Conservation (phyloP, 306 rosid genomes). For the Fragaria ananassa region DNA sequence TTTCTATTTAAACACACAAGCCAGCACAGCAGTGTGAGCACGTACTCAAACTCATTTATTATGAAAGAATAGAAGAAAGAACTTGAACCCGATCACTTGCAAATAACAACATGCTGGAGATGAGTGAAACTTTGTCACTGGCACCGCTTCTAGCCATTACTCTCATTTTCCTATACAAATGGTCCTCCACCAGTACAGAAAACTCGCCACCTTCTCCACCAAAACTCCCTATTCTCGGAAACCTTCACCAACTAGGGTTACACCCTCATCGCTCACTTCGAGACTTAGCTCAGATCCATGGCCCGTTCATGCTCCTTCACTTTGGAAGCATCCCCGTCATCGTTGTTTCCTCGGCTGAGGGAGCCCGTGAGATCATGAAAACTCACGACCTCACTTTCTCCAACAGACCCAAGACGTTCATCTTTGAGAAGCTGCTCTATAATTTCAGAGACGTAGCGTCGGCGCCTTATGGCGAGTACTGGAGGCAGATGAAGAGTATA, state of each 20-base stretch:
- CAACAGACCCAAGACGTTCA: not conserved
- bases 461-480: constrained; percentile 10
- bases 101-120: not conserved
- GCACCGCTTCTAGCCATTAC: not conserved
- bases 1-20: too few relatives aligned
- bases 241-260: constrained; percentile 44
- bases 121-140: not conserved
- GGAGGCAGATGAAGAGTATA: constrained; percentile 7
- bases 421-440: not conserved
- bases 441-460: not conserved
- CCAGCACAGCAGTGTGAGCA: too few relatives aligned
- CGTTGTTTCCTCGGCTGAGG: constrained; percentile 34
- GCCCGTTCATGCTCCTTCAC: constrained; percentile 46
- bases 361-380: constrained; percentile 1
- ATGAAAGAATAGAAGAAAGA: too few relatives aligned
- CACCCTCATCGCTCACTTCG: constrained; percentile 39
- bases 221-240: constrained; percentile 47
- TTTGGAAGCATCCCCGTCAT: constrained; percentile 33
- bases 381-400: not conserved
- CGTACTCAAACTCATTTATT: too few relatives aligned
- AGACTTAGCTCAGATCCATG: constrained; percentile 32
- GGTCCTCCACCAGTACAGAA: constrained; percentile 11
- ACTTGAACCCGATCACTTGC: too few relatives aligned
- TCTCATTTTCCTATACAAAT: constrained; percentile 15
- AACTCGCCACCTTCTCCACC: constrained; percentile 49